A percentile compares a stretch with the other conserved stretches of the same genome.
phyloP scores from a whole-genome alignment of 768 basidiomycete genomes.

The Suillus hirtellus region DNA sequence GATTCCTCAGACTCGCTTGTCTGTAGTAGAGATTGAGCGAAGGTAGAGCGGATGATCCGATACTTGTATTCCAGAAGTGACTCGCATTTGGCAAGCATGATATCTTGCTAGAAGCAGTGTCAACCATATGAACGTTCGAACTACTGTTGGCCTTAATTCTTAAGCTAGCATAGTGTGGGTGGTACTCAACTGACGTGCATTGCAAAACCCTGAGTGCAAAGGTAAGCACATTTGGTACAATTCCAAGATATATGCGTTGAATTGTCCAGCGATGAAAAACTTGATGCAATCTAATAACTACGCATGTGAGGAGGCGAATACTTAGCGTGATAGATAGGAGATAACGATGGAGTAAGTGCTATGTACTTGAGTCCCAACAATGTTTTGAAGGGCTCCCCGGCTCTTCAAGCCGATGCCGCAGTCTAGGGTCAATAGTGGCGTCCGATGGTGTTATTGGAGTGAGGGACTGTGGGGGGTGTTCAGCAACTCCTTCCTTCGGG shows the following conservation, averaged over 20 bases:
- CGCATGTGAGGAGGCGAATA: conserved; percentile 1
- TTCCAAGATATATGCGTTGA: background rate
- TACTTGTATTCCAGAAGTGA: background rate
- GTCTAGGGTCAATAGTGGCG: conserved; percentile 28
- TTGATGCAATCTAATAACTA: background rate
- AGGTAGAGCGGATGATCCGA: background rate
- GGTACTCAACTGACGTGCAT: background rate
- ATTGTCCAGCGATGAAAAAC: conserved; percentile 1
- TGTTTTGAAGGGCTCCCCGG: conserved; percentile 28
- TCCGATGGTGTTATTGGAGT: conserved; percentile 34
- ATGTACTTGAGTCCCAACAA: conserved; percentile 6
- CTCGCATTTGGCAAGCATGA: background rate
- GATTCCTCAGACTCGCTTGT: background rate
- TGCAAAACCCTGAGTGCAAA: background rate
- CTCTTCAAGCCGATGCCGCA: conserved; percentile 33
- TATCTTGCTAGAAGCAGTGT: background rate
- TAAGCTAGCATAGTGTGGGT: background rate
- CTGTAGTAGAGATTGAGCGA: background rate
- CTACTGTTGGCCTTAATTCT: background rate
- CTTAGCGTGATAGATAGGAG: conserved; percentile 5
- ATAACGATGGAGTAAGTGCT: conserved; percentile 1
- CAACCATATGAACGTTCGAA: background rate
- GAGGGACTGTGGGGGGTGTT: conserved; percentile 27
- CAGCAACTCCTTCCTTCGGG: conserved; percentile 34
- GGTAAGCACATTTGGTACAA: background rate